phyloP scores from a whole-genome alignment of 73 alveolate species.

The Symbiodinium natans region DNA sequence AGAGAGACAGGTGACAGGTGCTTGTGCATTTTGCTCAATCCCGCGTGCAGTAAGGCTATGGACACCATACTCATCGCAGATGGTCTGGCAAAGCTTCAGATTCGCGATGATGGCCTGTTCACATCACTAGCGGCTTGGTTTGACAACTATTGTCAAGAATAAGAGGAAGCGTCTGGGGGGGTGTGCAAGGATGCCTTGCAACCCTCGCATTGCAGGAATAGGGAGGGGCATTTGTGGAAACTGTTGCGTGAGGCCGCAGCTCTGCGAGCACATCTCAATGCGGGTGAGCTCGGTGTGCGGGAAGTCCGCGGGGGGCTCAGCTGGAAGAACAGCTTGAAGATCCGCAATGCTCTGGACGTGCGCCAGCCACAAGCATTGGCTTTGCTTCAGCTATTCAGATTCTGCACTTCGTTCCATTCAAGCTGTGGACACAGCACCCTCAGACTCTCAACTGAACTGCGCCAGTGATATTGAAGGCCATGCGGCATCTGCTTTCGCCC shows the following conservation, averaged over 20 bases:
- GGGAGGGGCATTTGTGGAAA: too few species aligned
- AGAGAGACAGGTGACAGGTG: background rate
- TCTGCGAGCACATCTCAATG: constrained; percentile 18
- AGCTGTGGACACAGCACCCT: background rate
- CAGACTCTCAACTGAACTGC: too few species aligned
- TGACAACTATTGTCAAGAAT: too few species aligned
- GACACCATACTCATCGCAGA: constrained; percentile 67
- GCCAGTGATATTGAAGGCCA: background rate
- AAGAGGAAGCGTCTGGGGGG: too few species aligned
- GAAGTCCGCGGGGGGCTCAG: constrained; percentile 34
- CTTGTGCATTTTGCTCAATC: background rate
- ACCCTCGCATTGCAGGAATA: too few species aligned
- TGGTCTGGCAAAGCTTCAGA: constrained; percentile 71
- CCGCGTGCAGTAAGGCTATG: background rate
- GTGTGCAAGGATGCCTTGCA: too few species aligned
- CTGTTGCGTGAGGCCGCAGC: constrained; percentile 40
- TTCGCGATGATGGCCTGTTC: constrained; percentile 65
- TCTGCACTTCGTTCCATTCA: too few species aligned
- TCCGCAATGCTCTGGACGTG: too few species aligned
- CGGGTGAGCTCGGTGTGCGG: constrained; percentile 30
- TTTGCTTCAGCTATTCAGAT: too few species aligned
- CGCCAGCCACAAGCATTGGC: too few species aligned
- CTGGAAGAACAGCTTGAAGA: background rate
- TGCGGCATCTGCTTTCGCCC: background rate
- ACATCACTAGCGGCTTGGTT: constrained; percentile 7